Conservation (phyloP, 805 yeast genomes). For the Yarrowia keelungensis region DNA sequence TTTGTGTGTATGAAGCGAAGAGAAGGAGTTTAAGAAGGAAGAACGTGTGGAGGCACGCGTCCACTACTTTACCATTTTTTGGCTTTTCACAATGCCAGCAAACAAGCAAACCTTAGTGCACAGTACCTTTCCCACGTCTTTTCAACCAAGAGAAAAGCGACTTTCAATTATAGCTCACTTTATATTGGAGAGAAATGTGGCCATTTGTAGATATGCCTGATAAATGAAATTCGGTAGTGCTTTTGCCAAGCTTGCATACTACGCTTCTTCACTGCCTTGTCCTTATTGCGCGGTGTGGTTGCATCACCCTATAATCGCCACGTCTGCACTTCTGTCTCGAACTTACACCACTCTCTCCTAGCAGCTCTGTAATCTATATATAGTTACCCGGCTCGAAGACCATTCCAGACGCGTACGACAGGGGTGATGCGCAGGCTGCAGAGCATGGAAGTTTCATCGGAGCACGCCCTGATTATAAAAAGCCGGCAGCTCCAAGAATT, state of each 20-base stretch:
- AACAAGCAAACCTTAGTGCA: constrained; percentile 20
- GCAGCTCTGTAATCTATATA: constrained; percentile 1
- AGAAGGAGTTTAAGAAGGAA: constrained; percentile 18
- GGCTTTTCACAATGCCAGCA: constrained; percentile 33
- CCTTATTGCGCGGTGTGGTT: background rate
- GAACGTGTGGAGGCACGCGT: constrained; percentile 28
- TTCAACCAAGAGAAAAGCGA: background rate
- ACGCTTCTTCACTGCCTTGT: background rate
- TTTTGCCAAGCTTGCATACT: background rate
- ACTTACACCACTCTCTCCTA: background rate
- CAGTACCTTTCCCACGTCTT: background rate
- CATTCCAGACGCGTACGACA: constrained; percentile 16
- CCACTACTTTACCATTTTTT: constrained; percentile 22
- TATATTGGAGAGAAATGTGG: no score
- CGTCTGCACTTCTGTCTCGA: constrained; percentile 31
- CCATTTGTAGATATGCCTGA: background rate
- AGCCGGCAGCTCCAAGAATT: no score
- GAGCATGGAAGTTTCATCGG: constrained; percentile 16
- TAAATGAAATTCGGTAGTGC: no score
- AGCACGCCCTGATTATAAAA: background rate
- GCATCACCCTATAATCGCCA: constrained; percentile 22
- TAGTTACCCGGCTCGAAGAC: constrained; percentile 22
- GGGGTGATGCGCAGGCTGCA: constrained; percentile 31
- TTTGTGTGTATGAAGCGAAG: background rate
- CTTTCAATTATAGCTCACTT: background rate